Evolutionary conservation across 164 flowering plant species (phyloP), one percentile per base, ranked within the genome.

Genomic region (Amborella trichopoda): DNA sequence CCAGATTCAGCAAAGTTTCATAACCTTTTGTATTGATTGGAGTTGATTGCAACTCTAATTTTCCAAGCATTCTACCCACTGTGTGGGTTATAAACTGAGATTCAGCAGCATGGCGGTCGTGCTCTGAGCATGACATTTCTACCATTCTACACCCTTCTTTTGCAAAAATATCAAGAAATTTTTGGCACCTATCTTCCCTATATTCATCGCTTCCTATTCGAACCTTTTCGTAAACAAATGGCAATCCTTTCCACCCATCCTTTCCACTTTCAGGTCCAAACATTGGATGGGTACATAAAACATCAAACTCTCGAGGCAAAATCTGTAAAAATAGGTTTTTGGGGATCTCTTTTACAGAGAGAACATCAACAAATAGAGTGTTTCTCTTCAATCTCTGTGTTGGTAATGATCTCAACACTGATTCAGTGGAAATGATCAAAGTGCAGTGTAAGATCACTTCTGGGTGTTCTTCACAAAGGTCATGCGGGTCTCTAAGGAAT

Each of bases 21-120:
- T 87, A 87, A 28, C 96, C 96, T 56, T 75, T 81, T 0, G 96
- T 83, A 37, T 74, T 80, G 40, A 87, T 81, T 2, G 93, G 84
- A 1, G 87, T 75, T 0, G 73, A 62, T 36, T 72, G 70, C 66
- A 83, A 40, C 12, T 21, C 39, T 45, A 87, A 46, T 66, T 58
- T 76, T 63, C 68, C 80, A 73, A 87, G 53, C 18, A 75, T 53
- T 61, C 96, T 74, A 40, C 94, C 96, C 51, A 77, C 67, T 0
- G 84, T 75, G 44, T 87, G 96, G 0, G 94, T 81, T 4, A 87
- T 72, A 45, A 87, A 87, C 64, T 87, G 96, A 0, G 90, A 60
- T 13, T 60, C 85, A 0, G 94, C 96, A 3, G 94, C 88, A 30
- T 64, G 38, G 46, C 42, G 47, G 54, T 87, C 96, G 44, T 87